These are phyloP conservation scores for Poa annua DNA, from an alignment of 176 grass and related monocot genomes.

Conservation along the genomic window DNA sequence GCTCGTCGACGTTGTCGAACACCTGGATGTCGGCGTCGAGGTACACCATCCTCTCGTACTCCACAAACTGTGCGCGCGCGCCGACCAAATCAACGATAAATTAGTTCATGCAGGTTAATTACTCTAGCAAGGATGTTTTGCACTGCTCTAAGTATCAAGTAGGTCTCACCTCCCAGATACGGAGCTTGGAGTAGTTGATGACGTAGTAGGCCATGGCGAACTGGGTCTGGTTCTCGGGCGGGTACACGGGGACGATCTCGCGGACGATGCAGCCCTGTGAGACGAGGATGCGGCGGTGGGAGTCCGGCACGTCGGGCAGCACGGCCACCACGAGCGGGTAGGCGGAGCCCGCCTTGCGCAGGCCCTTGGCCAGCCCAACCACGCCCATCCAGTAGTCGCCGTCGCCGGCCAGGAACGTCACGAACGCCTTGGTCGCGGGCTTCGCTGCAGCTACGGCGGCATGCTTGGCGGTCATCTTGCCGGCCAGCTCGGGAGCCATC, in stretches of 20 bases:
- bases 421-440: slow-evolving; percentile 46
- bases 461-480: slow-evolving; percentile 24
- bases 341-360: slow-evolving; percentile 32
- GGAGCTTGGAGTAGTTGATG: slow-evolving; percentile 97
- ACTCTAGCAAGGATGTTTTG: no score
- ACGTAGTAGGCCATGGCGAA: slow-evolving; percentile 95
- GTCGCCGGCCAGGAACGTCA: slow-evolving; percentile 75
- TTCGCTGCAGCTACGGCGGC: neutral
- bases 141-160: no score
- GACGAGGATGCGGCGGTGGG: slow-evolving; percentile 43
- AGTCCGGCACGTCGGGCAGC: slow-evolving; percentile 69
- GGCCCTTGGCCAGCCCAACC: slow-evolving; percentile 74
- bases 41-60: slow-evolving; percentile 83
- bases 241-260: slow-evolving; percentile 72
- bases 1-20: slow-evolving; percentile 68
- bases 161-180: slow-evolving; percentile 75
- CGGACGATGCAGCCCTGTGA: slow-evolving; percentile 70
- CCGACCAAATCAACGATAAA: no score
- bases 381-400: slow-evolving; percentile 87
- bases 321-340: slow-evolving; percentile 82
- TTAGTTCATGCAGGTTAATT: no score
- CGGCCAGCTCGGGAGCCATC: slow-evolving; percentile 61
- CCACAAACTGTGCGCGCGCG: slow-evolving; percentile 53
- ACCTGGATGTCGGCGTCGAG: slow-evolving; percentile 81
- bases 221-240: slow-evolving; percentile 67